These are phyloP conservation scores for Amanita polypyramis DNA, from an alignment of 768 basidiomycete species.

Conservation along the genomic window DNA sequence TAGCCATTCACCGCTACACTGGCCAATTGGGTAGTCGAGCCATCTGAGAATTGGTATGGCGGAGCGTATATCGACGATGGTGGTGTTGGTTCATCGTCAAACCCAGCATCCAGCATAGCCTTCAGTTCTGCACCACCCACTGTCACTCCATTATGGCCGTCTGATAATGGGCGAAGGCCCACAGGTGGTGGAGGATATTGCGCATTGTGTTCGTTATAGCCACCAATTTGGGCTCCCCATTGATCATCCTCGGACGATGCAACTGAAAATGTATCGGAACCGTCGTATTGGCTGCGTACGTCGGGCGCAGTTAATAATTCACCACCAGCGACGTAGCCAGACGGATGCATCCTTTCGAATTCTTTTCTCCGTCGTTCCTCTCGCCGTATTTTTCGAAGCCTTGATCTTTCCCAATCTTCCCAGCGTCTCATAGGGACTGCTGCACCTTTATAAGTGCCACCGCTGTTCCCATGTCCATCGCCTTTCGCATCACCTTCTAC, in stretches of 20 bases:
- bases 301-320: conserved; percentile 54
- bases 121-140: conserved; percentile 73
- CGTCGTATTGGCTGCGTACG: conserved; percentile 55
- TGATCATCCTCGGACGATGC: conserved; percentile 89
- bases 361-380: conserved; percentile 78
- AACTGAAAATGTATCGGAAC: conserved; percentile 74
- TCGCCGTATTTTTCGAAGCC: conserved; percentile 81
- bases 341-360: conserved; percentile 67
- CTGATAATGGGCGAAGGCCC: conserved; percentile 42
- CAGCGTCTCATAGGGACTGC: conserved; percentile 91
- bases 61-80: conserved; percentile 32
- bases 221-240: conserved; percentile 93
- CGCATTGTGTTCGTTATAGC: conserved; percentile 78
- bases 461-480: conserved; percentile 66
- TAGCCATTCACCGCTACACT: conserved; percentile 42
- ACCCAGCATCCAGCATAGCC: conserved; percentile 87
- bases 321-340: conserved; percentile 50
- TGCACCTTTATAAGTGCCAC: conserved; percentile 36
- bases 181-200: conserved; percentile 81
- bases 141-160: conserved; percentile 27
- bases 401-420: conserved; percentile 99
- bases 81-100: conserved; percentile 61
- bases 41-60: conserved; percentile 58
- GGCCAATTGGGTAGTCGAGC: conserved; percentile 32
- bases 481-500: conserved; percentile 86